These are phyloP conservation scores for Pelargonium citronellum DNA, from an alignment of 441 rosid genomes.

Conservation along the genomic window DNA sequence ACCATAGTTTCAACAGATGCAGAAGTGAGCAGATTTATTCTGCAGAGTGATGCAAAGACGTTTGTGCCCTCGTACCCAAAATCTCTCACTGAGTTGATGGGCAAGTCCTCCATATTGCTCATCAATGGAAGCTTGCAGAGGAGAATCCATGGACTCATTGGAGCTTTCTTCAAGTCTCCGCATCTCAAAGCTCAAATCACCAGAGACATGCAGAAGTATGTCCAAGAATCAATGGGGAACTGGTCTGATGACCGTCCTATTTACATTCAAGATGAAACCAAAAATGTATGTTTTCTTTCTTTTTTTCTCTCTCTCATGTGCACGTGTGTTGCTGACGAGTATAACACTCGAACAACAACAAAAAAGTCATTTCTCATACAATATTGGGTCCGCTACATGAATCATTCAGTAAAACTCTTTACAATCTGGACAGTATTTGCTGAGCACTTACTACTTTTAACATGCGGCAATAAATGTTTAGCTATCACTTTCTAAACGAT, in stretches of 20 bases:
- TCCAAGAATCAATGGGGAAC: conserved; percentile 59
- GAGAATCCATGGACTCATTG: conserved; percentile 82
- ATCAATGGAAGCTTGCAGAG: conserved; percentile 81
- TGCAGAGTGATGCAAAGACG: conserved; percentile 70
- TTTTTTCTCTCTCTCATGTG: conserved; percentile 10
- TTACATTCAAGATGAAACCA: conserved; percentile 79
- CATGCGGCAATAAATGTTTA: neutral
- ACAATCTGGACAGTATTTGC: neutral
- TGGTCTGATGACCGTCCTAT: conserved; percentile 63
- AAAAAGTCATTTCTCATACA: too few relatives aligned
- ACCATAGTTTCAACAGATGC: conserved; percentile 89
- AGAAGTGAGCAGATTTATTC: conserved; percentile 71
- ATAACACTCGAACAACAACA: too few relatives aligned
- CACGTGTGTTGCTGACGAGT: neutral
- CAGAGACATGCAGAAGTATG: conserved; percentile 64
- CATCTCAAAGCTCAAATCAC: conserved; percentile 82
- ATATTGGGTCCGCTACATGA: too few relatives aligned
- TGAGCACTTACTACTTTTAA: neutral
- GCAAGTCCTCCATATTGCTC: conserved; percentile 77
- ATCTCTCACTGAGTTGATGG: conserved; percentile 90
- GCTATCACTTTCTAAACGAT: neutral
- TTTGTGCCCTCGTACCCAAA: conserved; percentile 91
- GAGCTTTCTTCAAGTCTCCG: conserved; percentile 77
- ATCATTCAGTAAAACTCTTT: too few relatives aligned
- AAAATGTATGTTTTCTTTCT: conserved; percentile 43